Percentiles rank a stretch among this genome's conserved stretches.
These are phyloP conservation scores for Venturia pyrina DNA, from an alignment of 2,329 filamentous ascomycete genomes.

Conservation along the genomic window DNA sequence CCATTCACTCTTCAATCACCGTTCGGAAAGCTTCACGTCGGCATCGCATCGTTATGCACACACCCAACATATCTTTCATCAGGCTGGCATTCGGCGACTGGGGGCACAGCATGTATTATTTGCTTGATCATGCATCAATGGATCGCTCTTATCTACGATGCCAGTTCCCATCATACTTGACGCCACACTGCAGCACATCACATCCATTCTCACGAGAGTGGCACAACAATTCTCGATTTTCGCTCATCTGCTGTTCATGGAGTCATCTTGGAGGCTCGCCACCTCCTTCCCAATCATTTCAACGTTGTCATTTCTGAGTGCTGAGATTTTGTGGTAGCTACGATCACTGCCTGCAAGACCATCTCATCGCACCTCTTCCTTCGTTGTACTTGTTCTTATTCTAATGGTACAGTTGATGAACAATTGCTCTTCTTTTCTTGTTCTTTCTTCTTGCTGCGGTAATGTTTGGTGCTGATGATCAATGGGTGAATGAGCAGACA, in stretches of 20 bases:
- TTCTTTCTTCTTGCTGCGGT: background rate
- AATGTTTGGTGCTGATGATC: conserved; percentile 1
- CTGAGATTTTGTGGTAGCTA: conserved; percentile 7
- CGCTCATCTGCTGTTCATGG: conserved; percentile 3
- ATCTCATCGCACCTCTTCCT: background rate
- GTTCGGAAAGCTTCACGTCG: background rate
- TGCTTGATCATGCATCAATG: conserved; percentile 5
- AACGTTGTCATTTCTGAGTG: background rate
- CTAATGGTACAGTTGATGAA: background rate
- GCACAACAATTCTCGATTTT: background rate
- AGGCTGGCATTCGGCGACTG: conserved; percentile 7
- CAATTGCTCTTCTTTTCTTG: background rate
- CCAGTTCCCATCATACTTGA: conserved; percentile 4
- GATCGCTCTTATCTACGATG: conserved; percentile 2
- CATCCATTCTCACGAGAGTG: background rate
- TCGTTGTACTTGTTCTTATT: background rate
- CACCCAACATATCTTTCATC: conserved; percentile 4
- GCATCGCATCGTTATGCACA: conserved; percentile 6
- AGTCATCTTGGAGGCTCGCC: background rate
- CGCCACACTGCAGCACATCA: conserved; percentile 1
- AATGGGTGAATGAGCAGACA: background rate
- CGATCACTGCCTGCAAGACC: background rate
- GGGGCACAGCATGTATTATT: conserved; percentile 8
- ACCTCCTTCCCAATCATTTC: conserved; percentile 1
- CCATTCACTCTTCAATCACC: background rate